phyloP scores from a whole-genome alignment of 805 yeast genomes.

The Candida boleticola region DNA sequence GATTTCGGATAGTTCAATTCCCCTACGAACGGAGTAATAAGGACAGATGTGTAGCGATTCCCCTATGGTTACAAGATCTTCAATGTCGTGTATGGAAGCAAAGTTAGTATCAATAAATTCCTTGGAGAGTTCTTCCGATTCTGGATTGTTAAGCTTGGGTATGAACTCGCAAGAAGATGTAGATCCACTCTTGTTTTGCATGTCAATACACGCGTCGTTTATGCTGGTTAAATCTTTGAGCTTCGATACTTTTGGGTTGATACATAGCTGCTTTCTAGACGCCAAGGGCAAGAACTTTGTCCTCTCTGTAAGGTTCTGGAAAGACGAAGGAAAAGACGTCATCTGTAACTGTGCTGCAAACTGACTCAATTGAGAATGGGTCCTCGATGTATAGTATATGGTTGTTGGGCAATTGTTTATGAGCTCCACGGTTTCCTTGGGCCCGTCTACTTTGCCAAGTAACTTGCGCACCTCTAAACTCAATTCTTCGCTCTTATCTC shows the following conservation, averaged over 20 bases:
- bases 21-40: slow-evolving; percentile 69
- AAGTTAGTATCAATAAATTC: slow-evolving; percentile 56
- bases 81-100: slow-evolving; percentile 68
- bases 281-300: slow-evolving; percentile 72
- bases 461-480: slow-evolving; percentile 49
- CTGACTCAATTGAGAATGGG: slow-evolving; percentile 86
- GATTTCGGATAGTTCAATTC: slow-evolving; percentile 62
- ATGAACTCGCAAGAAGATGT: slow-evolving; percentile 25
- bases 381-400: slow-evolving; percentile 76
- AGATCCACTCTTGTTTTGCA: slow-evolving; percentile 42
- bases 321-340: slow-evolving; percentile 63
- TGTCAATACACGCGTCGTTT: slow-evolving; percentile 78
- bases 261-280: slow-evolving; percentile 82
- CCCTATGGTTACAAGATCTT: slow-evolving; percentile 69
- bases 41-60: slow-evolving; percentile 63
- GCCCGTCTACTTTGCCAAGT: slow-evolving; percentile 40
- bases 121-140: slow-evolving; percentile 27
- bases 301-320: slow-evolving; percentile 46
- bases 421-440: slow-evolving; percentile 14
- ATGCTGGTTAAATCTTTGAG: slow-evolving; percentile 51
- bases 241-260: slow-evolving; percentile 58
- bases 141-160: slow-evolving; percentile 17
- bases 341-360: slow-evolving; percentile 69
- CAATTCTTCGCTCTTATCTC: slow-evolving; percentile 29
- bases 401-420: slow-evolving; percentile 33